These are phyloP conservation scores for Osmozyma mogii DNA, from an alignment of 805 yeast genomes.

Conservation along the genomic window DNA sequence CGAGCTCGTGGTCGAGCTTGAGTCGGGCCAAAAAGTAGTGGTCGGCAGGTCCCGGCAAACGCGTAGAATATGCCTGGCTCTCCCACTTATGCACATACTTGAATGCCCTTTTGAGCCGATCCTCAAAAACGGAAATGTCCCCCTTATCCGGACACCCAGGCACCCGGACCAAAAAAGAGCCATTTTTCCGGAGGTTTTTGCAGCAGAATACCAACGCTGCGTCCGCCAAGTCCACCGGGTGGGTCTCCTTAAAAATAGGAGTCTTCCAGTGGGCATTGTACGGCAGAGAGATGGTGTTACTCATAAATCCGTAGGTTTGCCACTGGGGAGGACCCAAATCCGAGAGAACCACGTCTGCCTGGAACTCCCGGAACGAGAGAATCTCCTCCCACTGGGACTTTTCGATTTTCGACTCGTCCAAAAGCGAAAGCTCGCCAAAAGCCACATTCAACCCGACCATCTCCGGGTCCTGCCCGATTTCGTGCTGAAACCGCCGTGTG, in stretches of 20 bases:
- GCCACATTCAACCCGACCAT: constrained; percentile 12
- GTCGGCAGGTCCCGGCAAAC: constrained; percentile 10
- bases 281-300: constrained; percentile 29
- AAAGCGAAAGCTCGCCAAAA: constrained; percentile 1
- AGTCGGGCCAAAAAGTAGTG: constrained; percentile 22
- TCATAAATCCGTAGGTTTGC: constrained; percentile 31
- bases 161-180: constrained; percentile 26
- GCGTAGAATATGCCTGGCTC: constrained; percentile 3
- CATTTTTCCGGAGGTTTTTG: constrained; percentile 20
- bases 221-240: constrained; percentile 33
- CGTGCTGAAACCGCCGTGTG: constrained; percentile 7
- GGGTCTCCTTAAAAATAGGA: too few relatives aligned
- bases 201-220: constrained; percentile 28
- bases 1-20: constrained; percentile 9
- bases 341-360: constrained; percentile 29
- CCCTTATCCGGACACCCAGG: constrained; percentile 18
- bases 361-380: constrained; percentile 9
- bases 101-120: constrained; percentile 20
- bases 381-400: background rate
- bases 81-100: constrained; percentile 15
- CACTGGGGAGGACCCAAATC: constrained; percentile 28
- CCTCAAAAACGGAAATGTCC: constrained; percentile 19
- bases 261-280: too few relatives aligned
- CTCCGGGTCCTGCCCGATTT: constrained; percentile 15
- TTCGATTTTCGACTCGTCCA: background rate